Evolutionary conservation across 1,139 yeast genomes (phyloP), one percentile per base, ranked within the genome.

Genomic region (Geotrichum candidum): DNA sequence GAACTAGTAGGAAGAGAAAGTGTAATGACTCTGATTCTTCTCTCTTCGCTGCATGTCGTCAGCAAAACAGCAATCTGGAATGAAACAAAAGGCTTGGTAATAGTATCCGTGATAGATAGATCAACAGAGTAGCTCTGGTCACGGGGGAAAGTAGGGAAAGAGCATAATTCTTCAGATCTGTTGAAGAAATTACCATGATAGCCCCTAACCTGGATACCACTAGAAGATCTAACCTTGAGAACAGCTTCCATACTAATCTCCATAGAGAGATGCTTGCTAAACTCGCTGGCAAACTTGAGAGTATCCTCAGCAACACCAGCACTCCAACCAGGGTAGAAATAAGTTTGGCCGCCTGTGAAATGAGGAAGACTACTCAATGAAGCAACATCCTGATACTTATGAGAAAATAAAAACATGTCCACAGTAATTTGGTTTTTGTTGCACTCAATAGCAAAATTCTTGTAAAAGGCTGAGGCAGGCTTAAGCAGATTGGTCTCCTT

Each of bases 321-420:
- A 63, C 86, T 82, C 95, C 97, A 94, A 18, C 96, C 96, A 31
- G 98, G 97, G 74, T 94, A 94, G 78, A 86, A 91, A 75, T 89
- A 96, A 4, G 97, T 91, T 79, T 91, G 96, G 71, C 99, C 99
- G 62, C 96, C 96, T 56, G 99, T 92, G 78, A 80, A 94, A 69
- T 97, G 85, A 57, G 98, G 95, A 72, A 94, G 82, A 75, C 90
- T 90, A 41, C 96, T 82, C 67, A 94, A 80, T 1, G 98, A 87
- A 1, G 99, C 98, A 66, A 94, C 94, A 76, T 94, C 99, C 77
- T 90, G 96, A 76, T 94, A 94, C 67, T 83, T 82, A 10, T 88
- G 80, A 51, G 95, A 84, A 46, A 96, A 88, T 74, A 94, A 82
- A 74, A 94, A 94, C 84, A 92, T 85, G 74, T 94, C 99, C 60